Conservation (phyloP, 805 yeast genomes). For the Wickerhamiella siamensis region DNA sequence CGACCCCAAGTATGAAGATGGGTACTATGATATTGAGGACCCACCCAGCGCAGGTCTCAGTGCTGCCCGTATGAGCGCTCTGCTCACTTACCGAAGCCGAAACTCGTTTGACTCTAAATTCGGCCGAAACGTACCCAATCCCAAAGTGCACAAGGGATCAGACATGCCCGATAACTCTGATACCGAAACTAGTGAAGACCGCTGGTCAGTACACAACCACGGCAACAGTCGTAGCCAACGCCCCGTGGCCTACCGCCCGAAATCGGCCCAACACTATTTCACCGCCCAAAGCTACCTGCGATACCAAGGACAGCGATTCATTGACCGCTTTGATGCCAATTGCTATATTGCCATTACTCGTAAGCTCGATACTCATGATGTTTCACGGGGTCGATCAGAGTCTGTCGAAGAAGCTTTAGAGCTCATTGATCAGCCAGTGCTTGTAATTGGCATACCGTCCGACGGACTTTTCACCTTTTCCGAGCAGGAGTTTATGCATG, state of each 20-base stretch:
- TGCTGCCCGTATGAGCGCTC: conserved; percentile 96
- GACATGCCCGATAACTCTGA: conserved; percentile 21
- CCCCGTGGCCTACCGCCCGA: conserved; percentile 12
- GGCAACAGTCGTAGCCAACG: conserved; percentile 34
- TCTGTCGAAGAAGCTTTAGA: conserved; percentile 38
- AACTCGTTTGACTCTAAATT: conserved; percentile 83
- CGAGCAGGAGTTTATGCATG: conserved; percentile 78
- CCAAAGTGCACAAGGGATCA: conserved; percentile 26
- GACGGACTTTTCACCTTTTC: conserved; percentile 87
- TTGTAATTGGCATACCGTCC: conserved; percentile 77
- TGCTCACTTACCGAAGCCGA: conserved; percentile 81
- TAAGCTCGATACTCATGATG: conserved; percentile 89
- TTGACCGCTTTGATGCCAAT: conserved; percentile 85
- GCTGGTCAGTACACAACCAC: conserved; percentile 79
- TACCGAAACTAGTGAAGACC: conserved; percentile 29
- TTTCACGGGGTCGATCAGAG: conserved; percentile 60
- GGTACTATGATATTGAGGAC: conserved; percentile 62
- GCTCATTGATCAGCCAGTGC: conserved; percentile 55
- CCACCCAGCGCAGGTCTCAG: conserved; percentile 80
- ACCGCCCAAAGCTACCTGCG: conserved; percentile 92
- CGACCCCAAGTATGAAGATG: conserved; percentile 86
- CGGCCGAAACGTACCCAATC: conserved; percentile 65
- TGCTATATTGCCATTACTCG: conserved; percentile 90
- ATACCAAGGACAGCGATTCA: conserved; percentile 87
- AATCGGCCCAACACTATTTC: conserved; percentile 43